Conservation (phyloP, 768 basidiomycete genomes). For the Tricholoma saponaceum region DNA sequence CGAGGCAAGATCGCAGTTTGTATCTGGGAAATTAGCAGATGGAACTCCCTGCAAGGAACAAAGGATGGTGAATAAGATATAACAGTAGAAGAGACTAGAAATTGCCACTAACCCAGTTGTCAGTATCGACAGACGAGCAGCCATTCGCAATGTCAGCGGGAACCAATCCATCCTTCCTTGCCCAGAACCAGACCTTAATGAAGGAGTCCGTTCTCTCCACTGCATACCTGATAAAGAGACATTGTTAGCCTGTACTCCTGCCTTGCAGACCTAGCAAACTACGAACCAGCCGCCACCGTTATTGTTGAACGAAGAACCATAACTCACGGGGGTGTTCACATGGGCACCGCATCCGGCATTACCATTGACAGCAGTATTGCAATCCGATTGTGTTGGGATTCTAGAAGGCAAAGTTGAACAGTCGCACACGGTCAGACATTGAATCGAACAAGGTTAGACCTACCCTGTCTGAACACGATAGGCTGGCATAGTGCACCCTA, state of each 20-base stretch:
- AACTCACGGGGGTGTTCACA: slow-evolving; percentile 36
- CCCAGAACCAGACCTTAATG: slow-evolving; percentile 76
- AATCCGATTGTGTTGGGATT: slow-evolving; percentile 32
- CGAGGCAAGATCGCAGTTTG: slow-evolving; percentile 50
- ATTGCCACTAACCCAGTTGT: slow-evolving; percentile 44
- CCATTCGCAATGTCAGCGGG: slow-evolving; percentile 46
- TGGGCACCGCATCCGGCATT: slow-evolving; percentile 46
- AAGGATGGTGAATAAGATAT: neutral
- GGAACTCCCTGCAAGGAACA: slow-evolving; percentile 43
- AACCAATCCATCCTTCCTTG: slow-evolving; percentile 41
- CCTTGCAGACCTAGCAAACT: neutral
- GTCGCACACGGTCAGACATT: too few relatives aligned
- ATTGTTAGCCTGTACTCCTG: neutral
- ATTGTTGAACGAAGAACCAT: slow-evolving; percentile 53
- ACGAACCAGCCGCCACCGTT: slow-evolving; percentile 58
- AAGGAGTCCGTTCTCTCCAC: slow-evolving; percentile 51
- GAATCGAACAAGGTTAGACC: slow-evolving; percentile 2
- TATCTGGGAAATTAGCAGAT: slow-evolving; percentile 55
- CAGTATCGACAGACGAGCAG: slow-evolving; percentile 36
- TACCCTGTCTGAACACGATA: slow-evolving; percentile 42
- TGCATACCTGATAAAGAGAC: slow-evolving; percentile 43
- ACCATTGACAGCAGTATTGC: slow-evolving; percentile 33
- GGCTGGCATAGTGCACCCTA: slow-evolving; percentile 40
- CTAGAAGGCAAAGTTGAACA: slow-evolving; percentile 9
- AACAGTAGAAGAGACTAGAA: neutral